phyloP scores from a whole-genome alignment of 768 basidiomycete genomes.

The Kwoniella dejecticola region DNA sequence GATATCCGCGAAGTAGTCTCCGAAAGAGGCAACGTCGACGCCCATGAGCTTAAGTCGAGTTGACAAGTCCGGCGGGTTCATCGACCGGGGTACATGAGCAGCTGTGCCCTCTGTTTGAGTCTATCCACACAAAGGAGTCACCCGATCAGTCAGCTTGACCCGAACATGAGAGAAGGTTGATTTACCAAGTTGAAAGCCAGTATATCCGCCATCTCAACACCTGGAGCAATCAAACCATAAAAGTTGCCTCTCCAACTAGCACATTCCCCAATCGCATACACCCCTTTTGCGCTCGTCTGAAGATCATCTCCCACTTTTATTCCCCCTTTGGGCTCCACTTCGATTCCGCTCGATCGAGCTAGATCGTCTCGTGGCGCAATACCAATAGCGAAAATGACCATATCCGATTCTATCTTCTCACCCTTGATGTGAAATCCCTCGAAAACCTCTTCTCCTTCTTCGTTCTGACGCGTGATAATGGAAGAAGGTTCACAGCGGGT shows the following conservation, averaged over 20 bases:
- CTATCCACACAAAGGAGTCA: slow-evolving; percentile 53
- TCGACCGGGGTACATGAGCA: slow-evolving; percentile 56
- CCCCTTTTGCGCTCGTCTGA: slow-evolving; percentile 63
- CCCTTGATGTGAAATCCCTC: slow-evolving; percentile 62
- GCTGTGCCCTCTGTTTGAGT: slow-evolving; percentile 59
- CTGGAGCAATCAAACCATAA: slow-evolving; percentile 77
- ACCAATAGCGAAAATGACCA: slow-evolving; percentile 71
- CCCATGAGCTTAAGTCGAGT: slow-evolving; percentile 72
- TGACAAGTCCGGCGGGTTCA: slow-evolving; percentile 69
- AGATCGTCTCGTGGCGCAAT: slow-evolving; percentile 73
- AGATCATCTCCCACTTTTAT: slow-evolving; percentile 65
- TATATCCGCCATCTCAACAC: slow-evolving; percentile 69
- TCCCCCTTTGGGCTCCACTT: slow-evolving; percentile 61
- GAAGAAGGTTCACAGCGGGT: slow-evolving; percentile 58
- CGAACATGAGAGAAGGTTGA: not conserved
- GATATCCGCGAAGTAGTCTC: slow-evolving; percentile 71
- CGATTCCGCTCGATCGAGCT: slow-evolving; percentile 62
- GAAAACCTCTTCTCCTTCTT: slow-evolving; percentile 55
- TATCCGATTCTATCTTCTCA: slow-evolving; percentile 59
- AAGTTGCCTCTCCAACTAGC: slow-evolving; percentile 65
- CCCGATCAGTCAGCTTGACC: too few relatives aligned
- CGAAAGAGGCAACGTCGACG: slow-evolving; percentile 60
- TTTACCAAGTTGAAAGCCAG: slow-evolving; percentile 68
- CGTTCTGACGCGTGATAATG: slow-evolving; percentile 52
- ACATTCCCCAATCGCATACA: slow-evolving; percentile 77